Conservation (phyloP, 768 basidiomycete genomes). For the Xerocomus spinulosus region DNA sequence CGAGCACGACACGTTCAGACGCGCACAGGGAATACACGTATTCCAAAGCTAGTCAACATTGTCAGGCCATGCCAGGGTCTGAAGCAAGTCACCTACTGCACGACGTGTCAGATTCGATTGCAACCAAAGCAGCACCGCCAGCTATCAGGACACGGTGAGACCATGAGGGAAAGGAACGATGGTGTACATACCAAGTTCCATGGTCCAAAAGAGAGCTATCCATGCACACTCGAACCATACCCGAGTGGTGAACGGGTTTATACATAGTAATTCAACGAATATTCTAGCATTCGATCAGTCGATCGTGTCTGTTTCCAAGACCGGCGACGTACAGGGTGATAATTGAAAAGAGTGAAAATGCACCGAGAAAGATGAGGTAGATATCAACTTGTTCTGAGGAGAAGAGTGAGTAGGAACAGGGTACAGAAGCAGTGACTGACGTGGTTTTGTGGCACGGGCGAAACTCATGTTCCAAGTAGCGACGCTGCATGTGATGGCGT, state of each 20-base stretch:
- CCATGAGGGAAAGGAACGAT: neutral
- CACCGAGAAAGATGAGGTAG: conserved; percentile 58
- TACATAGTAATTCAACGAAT: conserved; percentile 54
- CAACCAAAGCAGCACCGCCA: conserved; percentile 48
- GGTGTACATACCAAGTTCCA: conserved; percentile 53
- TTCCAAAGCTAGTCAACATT: neutral
- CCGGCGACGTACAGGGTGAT: conserved; percentile 50
- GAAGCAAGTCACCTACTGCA: conserved; percentile 32
- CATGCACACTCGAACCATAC: conserved; percentile 72
- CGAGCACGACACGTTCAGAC: conserved; percentile 53
- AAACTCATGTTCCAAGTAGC: conserved; percentile 68
- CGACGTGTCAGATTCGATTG: conserved; percentile 31
- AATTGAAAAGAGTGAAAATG: conserved; percentile 51
- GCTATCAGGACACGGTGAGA: conserved; percentile 32
- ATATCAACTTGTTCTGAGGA: conserved; percentile 45
- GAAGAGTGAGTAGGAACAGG: conserved; percentile 6
- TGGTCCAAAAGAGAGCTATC: conserved; percentile 51
- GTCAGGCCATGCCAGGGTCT: conserved; percentile 2
- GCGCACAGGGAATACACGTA: conserved; percentile 33
- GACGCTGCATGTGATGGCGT: conserved; percentile 58
- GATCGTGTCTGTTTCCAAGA: neutral
- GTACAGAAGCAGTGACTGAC: conserved; percentile 33
- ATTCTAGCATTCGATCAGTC: conserved; percentile 33
- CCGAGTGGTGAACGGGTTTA: conserved; percentile 48
- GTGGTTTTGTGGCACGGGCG: conserved; percentile 32